phyloP scores from a whole-genome alignment of 805 yeast genomes.

The Groenewaldozyma salmanticensis region DNA sequence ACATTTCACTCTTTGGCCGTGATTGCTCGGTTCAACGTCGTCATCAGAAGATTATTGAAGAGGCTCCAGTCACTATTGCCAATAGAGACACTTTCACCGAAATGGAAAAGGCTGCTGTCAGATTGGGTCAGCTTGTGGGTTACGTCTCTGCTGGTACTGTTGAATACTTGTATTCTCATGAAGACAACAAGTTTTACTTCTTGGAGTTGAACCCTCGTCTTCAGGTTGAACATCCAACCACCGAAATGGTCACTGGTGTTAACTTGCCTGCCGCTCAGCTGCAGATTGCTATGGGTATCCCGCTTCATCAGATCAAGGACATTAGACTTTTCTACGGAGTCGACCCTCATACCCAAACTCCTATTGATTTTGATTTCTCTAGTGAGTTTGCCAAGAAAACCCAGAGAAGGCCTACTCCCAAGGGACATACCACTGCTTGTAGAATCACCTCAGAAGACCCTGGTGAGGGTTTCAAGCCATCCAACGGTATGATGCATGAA shows the following conservation, averaged over 20 bases:
- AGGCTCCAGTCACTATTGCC: slow-evolving; percentile 97
- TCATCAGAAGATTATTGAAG: slow-evolving; percentile 98
- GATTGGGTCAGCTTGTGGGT: slow-evolving; percentile 94
- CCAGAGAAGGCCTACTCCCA: slow-evolving; percentile 90
- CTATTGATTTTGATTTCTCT: slow-evolving; percentile 82
- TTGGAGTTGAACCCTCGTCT: slow-evolving; percentile 95
- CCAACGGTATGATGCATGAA: slow-evolving; percentile 94
- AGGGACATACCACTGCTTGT: slow-evolving; percentile 98
- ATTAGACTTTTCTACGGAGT: slow-evolving; percentile 90
- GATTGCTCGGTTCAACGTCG: slow-evolving; percentile 99
- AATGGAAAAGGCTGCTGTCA: slow-evolving; percentile 97
- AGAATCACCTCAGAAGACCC: slow-evolving; percentile 99
- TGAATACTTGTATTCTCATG: slow-evolving; percentile 89
- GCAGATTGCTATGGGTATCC: slow-evolving; percentile 99
- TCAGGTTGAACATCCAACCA: slow-evolving; percentile 99
- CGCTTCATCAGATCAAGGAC: slow-evolving; percentile 89
- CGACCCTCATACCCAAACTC: slow-evolving; percentile 86
- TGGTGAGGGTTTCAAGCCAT: slow-evolving; percentile 98
- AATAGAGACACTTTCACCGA: slow-evolving; percentile 70
- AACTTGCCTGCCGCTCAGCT: slow-evolving; percentile 97
- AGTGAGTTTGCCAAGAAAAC: slow-evolving; percentile 58
- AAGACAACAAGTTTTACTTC: slow-evolving; percentile 91
- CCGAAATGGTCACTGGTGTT: slow-evolving; percentile 98
- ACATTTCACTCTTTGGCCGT: slow-evolving; percentile 94
- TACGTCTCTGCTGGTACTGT: slow-evolving; percentile 99